Conservation (phyloP, 257 asterid genomes). For the Fraxinus excelsior region DNA sequence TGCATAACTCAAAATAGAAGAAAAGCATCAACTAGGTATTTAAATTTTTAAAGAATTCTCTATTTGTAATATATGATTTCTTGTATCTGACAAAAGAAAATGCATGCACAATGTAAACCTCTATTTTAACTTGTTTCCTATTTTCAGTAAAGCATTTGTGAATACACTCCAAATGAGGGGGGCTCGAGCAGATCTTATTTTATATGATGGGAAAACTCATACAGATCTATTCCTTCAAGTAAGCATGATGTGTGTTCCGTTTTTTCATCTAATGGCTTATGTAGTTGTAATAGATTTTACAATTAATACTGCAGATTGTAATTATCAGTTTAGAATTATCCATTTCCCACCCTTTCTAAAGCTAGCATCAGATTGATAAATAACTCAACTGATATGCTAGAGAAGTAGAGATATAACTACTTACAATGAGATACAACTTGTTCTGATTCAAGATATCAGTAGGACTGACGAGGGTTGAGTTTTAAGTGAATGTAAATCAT, state of each 20-base stretch:
- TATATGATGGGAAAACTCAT: constrained; percentile 88
- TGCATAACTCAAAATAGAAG: not conserved
- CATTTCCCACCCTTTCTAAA: not conserved
- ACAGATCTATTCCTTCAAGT: constrained; percentile 96
- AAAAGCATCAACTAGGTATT: not conserved
- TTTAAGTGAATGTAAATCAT: not conserved
- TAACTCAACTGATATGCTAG: not conserved
- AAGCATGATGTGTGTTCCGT: constrained; percentile 25
- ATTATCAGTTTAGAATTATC: not conserved
- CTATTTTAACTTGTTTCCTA: constrained; percentile 8
- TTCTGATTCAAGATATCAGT: not conserved
- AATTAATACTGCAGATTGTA: not conserved
- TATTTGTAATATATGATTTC: not conserved
- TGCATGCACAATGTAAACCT: not conserved
- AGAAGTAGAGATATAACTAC: not conserved
- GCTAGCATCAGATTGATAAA: constrained; percentile 1
- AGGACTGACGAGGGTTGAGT: not conserved
- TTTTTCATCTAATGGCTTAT: constrained; percentile 56
- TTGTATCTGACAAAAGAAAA: constrained; percentile 16
- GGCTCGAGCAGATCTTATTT: constrained; percentile 66
- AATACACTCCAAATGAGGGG: constrained; percentile 59
- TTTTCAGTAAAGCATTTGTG: constrained; percentile 67
- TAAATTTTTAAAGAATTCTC: not conserved
- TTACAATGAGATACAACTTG: not conserved
- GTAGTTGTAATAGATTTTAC: constrained; percentile 36